Evolutionary conservation across 176 grass and related monocot genomes (phyloP), one percentile per base, ranked within the genome.

Genomic region (Oryza glumipatula): DNA sequence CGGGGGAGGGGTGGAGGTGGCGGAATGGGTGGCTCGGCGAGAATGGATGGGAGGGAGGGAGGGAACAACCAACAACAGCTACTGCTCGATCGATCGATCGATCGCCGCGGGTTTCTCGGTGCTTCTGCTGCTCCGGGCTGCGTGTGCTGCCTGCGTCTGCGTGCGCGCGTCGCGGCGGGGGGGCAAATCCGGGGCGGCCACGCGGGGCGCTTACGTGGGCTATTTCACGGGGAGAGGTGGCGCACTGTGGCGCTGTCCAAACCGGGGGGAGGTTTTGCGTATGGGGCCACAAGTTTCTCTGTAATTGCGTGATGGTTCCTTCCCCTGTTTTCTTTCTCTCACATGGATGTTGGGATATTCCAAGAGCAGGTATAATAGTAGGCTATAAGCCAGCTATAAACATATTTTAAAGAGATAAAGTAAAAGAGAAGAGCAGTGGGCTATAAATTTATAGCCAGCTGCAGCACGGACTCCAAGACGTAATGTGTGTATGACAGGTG

Each of bases 141-240:
- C 36, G 36, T 16, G 49, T 2, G 28, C 24, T 28, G 28, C 28
- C 15, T 48, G 46, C 36, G 4, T 33, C 12, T 58, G 54, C 54
- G 54, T 58, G 52, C 16, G 51, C 51, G 13, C 52, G 52, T 56
- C 23, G 33, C 39, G 65, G 11, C 13, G 36, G 9, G 19, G 39
- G 39, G 0, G 36, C 87, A 5, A 81, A 85, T 89, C 64, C 45
- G 11, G 71, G 41, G 65, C 3, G 39, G 82, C 39, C 82, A 81
- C 88, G 88, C 82, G 88, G 88, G 82, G n/a, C 22, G 88, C 23
- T 72, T 80, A 81, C 88, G 82, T 89, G 88, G 51, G 77, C 77
- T 68, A 9, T 60, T 19, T 75, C 4, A 5, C 8, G 23, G 14
- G 14, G 22, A 52, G 11, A 8, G 46, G 72, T 24, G 45, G 44